Evolutionary conservation across 768 basidiomycete genomes (phyloP).

Genomic region (Suillus subluteus): DNA sequence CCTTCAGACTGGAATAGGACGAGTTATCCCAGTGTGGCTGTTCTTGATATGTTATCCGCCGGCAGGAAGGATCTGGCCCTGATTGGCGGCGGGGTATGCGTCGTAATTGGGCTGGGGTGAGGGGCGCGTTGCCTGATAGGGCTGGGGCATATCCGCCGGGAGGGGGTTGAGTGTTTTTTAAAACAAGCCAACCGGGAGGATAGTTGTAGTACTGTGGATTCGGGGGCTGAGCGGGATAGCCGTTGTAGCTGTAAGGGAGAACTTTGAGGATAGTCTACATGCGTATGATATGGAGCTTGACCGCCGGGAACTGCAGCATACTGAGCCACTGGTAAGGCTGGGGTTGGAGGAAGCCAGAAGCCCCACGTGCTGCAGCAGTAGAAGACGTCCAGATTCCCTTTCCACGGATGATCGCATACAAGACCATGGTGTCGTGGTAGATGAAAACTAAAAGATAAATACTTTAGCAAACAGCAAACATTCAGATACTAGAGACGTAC

Average conservation of each 20-base stretch:
- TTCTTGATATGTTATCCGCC: conserved; percentile 22
- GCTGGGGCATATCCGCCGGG: conserved; percentile 15
- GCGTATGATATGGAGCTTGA: conserved; percentile 12
- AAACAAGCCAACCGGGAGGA: background rate
- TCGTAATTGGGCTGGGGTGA: conserved; percentile 24
- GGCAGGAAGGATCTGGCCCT: conserved; percentile 14
- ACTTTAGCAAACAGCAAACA: background rate
- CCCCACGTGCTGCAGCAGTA: conserved; percentile 21
- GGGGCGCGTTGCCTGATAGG: conserved; percentile 8
- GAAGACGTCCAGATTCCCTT: conserved; percentile 28
- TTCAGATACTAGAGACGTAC: conserved; percentile 18
- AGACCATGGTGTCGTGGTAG: conserved; percentile 25
- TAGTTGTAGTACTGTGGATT: conserved; percentile 15
- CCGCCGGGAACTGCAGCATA: conserved; percentile 7
- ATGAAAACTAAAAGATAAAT: conserved; percentile 23
- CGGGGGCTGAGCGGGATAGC: conserved; percentile 2
- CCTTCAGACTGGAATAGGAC: conserved; percentile 10
- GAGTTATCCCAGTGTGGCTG: conserved; percentile 5
- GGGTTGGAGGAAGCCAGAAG: conserved; percentile 4
- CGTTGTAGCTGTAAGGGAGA: conserved; percentile 13
- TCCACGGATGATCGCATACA: conserved; percentile 30
- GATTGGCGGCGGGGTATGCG: conserved; percentile 20
- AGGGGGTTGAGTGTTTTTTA: conserved; percentile 10
- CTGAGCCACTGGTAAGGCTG: conserved; percentile 16
- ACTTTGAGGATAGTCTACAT: conserved; percentile 11